Percentiles rank a stretch among this genome's conserved stretches.
Evolutionary conservation across 1,284 basidiomycete genomes (phyloP).

Genomic region (Tilletia walkeri): DNA sequence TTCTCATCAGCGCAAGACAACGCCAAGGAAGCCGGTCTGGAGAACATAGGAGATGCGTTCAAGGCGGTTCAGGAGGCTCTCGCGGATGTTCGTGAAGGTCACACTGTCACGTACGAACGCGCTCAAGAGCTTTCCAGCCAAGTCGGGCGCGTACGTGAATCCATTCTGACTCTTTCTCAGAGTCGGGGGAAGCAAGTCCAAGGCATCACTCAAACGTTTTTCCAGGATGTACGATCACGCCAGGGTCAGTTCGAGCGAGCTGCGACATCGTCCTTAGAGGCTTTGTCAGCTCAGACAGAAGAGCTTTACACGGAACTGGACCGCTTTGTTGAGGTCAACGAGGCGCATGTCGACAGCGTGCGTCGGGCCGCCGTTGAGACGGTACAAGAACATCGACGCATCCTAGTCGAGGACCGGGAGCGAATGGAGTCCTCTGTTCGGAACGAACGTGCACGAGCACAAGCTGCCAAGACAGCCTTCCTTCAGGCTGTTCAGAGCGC

Average conservation of each 20-base stretch:
- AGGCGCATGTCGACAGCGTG: not conserved
- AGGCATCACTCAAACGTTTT: not conserved
- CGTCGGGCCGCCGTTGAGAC: not conserved
- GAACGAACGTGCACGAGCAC: not conserved
- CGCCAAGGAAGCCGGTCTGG: too few species aligned
- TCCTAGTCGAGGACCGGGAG: not conserved
- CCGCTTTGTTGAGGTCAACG: not conserved
- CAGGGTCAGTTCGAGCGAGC: not conserved
- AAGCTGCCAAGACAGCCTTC: not conserved
- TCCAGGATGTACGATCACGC: not conserved
- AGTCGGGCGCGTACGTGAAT: too few species aligned
- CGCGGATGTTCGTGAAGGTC: too few species aligned
- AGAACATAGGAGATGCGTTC: too few species aligned
- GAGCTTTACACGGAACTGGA: not conserved
- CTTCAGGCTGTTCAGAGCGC: not conserved
- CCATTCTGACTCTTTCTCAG: too few species aligned
- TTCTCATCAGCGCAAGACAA: slow-evolving; percentile 57
- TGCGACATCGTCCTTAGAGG: not conserved
- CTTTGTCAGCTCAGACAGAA: not conserved
- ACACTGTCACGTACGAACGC: too few species aligned
- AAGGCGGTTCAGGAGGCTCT: too few species aligned
- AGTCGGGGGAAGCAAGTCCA: not conserved
- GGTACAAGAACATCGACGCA: not conserved
- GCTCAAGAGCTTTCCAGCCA: too few species aligned
- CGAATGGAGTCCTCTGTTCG: not conserved